Evolutionary conservation across 306 rosid species (phyloP), one percentile per base, ranked within the genome.

Genomic region (Cucurbita maxima): DNA sequence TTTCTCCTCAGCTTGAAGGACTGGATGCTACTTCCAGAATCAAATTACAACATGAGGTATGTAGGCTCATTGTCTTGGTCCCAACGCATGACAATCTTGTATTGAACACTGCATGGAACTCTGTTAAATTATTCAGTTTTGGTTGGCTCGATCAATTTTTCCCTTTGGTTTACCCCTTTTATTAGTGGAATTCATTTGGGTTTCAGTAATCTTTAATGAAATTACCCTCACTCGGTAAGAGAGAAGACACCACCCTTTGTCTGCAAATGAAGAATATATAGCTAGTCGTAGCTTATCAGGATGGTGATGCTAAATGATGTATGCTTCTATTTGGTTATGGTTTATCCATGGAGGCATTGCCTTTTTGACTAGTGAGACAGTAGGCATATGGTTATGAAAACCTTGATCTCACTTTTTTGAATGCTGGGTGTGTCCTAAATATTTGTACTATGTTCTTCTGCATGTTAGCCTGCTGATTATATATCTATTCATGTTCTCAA

Each of bases 1-100:
- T 64, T 71, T 66, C 69, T 77, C 52, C 79, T 58, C 90, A 91
- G 97, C 91, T 84, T 94, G 82, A 87, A 85, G 77, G 78, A 86
- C 53, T 94, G 97, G 99, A 75, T 18, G 71, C 82, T 94, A 60
- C 95, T 85, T 82, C 91, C 90, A 5, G 97, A 91, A 84, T 88
- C 76, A 45, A 84, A 85, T 51, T 94, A 94, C 76, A 72, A 47
- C 81, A 83, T 79, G 82, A 94, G 99, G 99, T 91, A 75, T 25
- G 72, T 15, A 15, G 58, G 41, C 12, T 16, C 25, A 70, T 8
- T 14, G 58, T 69, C 34, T 48, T 69, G 43, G 73, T 15, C 55
- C 30, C 37, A 66, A 66, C 10, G 5, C 38, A 66, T 66, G 30
- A n/a, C 15, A 38, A 9, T 62, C 50, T 18, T 40, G 45, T 6